These are phyloP conservation scores for Asterochloris sp. DNA, from an alignment of 139 green algal genomes.

Conservation along the genomic window DNA sequence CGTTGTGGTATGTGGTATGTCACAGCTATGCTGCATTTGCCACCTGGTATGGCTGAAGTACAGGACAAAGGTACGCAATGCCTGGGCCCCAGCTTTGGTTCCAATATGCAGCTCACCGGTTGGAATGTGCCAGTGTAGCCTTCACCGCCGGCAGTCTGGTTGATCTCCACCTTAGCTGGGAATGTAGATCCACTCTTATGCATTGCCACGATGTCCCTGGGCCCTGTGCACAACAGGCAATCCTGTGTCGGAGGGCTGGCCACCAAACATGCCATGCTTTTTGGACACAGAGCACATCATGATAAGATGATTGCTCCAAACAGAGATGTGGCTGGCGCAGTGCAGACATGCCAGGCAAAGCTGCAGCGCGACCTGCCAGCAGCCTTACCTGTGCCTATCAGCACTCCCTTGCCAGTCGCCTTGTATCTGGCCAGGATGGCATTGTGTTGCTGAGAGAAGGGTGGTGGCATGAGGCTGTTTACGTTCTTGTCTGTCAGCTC, in stretches of 20 bases:
- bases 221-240: background rate
- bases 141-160: conserved; percentile 5
- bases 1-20: too few species aligned
- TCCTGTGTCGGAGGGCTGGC: too few species aligned
- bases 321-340: too few species aligned
- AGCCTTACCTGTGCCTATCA: background rate
- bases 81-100: too few species aligned
- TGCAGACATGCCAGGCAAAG: too few species aligned
- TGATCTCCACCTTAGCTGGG: conserved; percentile 7
- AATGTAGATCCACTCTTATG: conserved; percentile 14
- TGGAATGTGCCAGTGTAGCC: conserved; percentile 12
- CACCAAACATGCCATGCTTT: too few species aligned
- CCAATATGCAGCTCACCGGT: background rate
- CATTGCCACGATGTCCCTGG: conserved; percentile 1
- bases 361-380: too few species aligned
- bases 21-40: too few species aligned
- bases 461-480: conserved; percentile 12
- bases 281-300: too few species aligned
- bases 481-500: conserved; percentile 14
- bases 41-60: too few species aligned
- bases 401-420: background rate
- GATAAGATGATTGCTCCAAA: too few species aligned
- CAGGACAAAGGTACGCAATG: too few species aligned
- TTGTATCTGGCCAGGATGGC: conserved; percentile 13
- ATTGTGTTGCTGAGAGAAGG: conserved; percentile 10